Percentiles rank a stretch among this genome's conserved stretches.
Conservation (phyloP, 176 grass and related monocot genomes). For the Phoenix roebelenii region DNA sequence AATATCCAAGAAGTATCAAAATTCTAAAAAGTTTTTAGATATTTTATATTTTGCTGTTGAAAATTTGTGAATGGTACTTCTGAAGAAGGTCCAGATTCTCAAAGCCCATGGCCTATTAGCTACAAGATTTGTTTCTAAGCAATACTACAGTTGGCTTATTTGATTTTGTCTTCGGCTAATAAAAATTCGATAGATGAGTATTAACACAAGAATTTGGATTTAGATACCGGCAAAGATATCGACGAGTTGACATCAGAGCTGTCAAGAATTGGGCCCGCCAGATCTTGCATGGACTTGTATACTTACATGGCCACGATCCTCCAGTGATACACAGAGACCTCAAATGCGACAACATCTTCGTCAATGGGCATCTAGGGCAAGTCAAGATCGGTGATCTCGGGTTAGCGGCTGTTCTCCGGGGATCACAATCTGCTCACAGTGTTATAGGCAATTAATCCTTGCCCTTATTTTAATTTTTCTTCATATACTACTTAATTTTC, state of each 20-base stretch:
- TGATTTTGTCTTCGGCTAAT: background rate
- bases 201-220: background rate
- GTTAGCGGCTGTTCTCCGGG: constrained; percentile 54
- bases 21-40: too few relatives aligned
- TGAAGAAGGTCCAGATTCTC: too few relatives aligned
- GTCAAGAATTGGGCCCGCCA: constrained; percentile 58
- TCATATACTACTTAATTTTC: too few relatives aligned
- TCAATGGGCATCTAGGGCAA: constrained; percentile 75
- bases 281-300: constrained; percentile 55
- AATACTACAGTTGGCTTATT: too few relatives aligned
- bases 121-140: too few relatives aligned
- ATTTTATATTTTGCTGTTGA: too few relatives aligned
- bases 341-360: constrained; percentile 85
- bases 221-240: constrained; percentile 51
- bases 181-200: too few relatives aligned
- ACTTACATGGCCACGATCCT: constrained; percentile 48
- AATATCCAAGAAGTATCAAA: too few relatives aligned
- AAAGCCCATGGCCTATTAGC: too few relatives aligned
- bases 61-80: too few relatives aligned
- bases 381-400: constrained; percentile 96
- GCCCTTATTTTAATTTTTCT: background rate
- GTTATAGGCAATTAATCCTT: constrained; percentile 39
- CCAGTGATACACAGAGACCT: constrained; percentile 86
- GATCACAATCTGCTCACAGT: constrained; percentile 42
- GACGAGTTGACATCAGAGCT: constrained; percentile 43